Percentiles rank a stretch among this genome's conserved stretches.
phyloP scores from a whole-genome alignment of 148 eudicot species.

The Chenopodium suecicum region DNA sequence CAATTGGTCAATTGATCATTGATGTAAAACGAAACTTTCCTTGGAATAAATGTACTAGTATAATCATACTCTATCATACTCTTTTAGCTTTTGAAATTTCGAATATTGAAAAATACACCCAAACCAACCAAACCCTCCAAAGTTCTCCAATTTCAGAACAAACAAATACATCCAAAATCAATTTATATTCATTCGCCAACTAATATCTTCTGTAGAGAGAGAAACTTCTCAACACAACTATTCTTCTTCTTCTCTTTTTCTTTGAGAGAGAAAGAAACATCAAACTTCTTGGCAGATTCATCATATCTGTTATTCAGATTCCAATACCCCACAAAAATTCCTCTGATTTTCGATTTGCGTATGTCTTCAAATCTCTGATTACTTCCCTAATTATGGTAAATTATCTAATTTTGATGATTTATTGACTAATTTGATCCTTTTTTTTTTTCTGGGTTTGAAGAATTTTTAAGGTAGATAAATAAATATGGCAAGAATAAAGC shows the following conservation, averaged over 20 bases:
- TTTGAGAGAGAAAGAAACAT: not conserved
- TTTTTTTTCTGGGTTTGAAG: not conserved
- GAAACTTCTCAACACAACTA: not conserved
- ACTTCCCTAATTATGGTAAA: not conserved
- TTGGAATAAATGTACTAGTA: too few species aligned
- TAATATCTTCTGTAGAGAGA: slow-evolving; percentile 14
- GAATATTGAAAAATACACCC: slow-evolving; percentile 10
- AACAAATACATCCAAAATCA: not conserved
- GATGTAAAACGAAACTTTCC: not conserved
- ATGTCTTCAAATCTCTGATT: slow-evolving; percentile 17
- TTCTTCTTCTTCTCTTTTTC: not conserved
- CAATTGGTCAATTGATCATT: slow-evolving; percentile 5
- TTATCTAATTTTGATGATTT: not conserved
- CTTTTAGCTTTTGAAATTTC: not conserved
- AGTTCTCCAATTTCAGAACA: not conserved
- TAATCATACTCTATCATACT: too few species aligned
- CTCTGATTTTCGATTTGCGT: slow-evolving; percentile 20
- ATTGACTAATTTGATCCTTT: not conserved
- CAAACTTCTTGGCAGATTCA: not conserved
- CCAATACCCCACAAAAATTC: not conserved
- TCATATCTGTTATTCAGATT: slow-evolving; percentile 10
- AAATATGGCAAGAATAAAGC: slow-evolving; percentile 85
- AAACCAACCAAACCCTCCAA: not conserved
- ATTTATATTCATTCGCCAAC: not conserved
- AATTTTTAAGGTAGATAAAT: not conserved